phyloP scores from a whole-genome alignment of 208 protist species.

The Leishmania guyanensis region DNA sequence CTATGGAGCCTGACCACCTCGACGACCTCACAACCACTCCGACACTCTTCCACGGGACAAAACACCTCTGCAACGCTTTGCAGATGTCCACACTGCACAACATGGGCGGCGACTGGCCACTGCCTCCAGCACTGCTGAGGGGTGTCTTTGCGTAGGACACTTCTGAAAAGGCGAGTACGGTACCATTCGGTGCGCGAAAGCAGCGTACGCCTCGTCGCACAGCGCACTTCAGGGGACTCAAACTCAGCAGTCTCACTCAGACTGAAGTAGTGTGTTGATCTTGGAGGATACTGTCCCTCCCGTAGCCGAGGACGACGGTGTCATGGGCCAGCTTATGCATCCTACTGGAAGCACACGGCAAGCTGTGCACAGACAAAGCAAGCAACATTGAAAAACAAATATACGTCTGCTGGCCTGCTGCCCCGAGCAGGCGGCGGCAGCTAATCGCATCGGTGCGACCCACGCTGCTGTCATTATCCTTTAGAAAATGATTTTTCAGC shows the following conservation, averaged over 20 bases:
- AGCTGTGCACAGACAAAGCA: not conserved
- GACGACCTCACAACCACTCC: no score
- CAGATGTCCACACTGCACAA: slow-evolving; percentile 5
- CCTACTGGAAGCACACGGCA: not conserved
- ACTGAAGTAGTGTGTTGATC: not conserved
- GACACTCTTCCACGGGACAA: not conserved
- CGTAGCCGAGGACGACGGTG: not conserved
- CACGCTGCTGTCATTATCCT: not conserved
- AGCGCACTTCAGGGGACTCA: not conserved
- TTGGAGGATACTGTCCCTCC: not conserved
- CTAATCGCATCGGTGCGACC: not conserved
- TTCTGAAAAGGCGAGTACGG: not conserved
- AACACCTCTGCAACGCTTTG: not conserved
- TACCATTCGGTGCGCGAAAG: not conserved
- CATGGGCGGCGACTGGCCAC: slow-evolving; percentile 30
- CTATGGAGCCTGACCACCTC: not conserved
- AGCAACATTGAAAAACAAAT: not conserved
- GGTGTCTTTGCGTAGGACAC: not conserved
- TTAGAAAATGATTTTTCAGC: not conserved
- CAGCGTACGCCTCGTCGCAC: not conserved
- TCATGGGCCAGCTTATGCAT: not conserved
- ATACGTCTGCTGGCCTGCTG: not conserved
- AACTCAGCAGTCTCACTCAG: not conserved
- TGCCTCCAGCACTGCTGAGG: slow-evolving; percentile 7
- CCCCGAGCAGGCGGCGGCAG: not conserved